A percentile compares a stretch with the other conserved stretches of the same genome.
phyloP scores from a whole-genome alignment of 106 monocot species.

The Phalaenopsis equestris region DNA sequence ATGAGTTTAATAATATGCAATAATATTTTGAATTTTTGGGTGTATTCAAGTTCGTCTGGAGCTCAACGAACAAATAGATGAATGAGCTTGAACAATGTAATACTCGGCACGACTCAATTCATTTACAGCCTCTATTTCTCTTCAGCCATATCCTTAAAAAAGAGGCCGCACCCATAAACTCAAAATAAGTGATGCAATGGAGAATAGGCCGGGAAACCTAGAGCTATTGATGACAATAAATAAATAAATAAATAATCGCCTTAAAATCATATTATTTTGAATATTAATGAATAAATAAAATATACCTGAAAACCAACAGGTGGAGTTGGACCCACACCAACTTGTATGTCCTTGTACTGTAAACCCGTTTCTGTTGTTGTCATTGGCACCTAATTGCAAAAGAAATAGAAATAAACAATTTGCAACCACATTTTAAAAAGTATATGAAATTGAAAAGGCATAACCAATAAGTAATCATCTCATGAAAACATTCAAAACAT shows the following conservation, averaged over 20 bases:
- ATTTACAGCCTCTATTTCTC: too few relatives aligned
- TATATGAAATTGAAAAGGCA: too few relatives aligned
- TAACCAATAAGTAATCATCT: too few relatives aligned
- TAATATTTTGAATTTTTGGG: too few relatives aligned
- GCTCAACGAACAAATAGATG: too few relatives aligned
- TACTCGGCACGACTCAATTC: too few relatives aligned
- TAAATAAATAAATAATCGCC: neutral
- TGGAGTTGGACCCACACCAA: slow-evolving; percentile 81
- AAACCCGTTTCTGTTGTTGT: slow-evolving; percentile 89
- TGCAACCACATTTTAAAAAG: neutral
- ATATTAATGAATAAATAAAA: neutral
- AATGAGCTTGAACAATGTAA: too few relatives aligned
- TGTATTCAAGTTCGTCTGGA: too few relatives aligned
- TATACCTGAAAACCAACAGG: slow-evolving; percentile 92
- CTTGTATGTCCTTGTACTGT: slow-evolving; percentile 87
- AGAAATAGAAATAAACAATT: neutral
- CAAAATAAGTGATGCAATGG: neutral
- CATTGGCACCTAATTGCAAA: slow-evolving; percentile 54
- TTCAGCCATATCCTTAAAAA: neutral
- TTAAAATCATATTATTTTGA: neutral
- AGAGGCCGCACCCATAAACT: neutral
- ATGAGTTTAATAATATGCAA: too few relatives aligned
- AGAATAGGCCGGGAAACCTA: neutral
- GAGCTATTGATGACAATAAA: neutral
- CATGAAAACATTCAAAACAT: too few relatives aligned